phyloP scores from a whole-genome alignment of 148 eudicot genomes.

The Chenopodium formosanum region DNA sequence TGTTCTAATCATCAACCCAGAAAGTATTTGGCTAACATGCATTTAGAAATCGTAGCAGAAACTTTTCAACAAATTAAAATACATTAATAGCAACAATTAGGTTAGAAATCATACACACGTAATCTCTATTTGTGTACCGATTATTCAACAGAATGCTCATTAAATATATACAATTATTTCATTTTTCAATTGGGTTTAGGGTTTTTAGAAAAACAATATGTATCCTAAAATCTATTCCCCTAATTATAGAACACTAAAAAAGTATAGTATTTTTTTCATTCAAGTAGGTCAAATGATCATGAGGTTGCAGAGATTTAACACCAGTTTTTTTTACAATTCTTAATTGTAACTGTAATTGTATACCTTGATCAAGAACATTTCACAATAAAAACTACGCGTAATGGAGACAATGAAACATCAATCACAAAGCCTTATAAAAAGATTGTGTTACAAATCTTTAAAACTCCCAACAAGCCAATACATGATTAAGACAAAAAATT shows the following conservation, averaged over 20 bases:
- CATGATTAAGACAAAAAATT: not conserved
- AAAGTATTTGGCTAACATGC: no score
- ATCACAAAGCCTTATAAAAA: not conserved
- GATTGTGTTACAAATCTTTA: no score
- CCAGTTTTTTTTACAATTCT: not conserved
- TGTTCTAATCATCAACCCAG: not conserved
- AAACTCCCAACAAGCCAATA: not conserved
- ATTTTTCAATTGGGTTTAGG: no score
- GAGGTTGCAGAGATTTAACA: not conserved
- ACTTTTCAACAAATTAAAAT: not conserved
- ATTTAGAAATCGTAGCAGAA: not conserved
- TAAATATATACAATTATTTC: not conserved
- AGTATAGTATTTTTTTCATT: not conserved
- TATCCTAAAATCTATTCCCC: not conserved
- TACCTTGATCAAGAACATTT: not conserved
- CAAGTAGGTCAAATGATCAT: not conserved
- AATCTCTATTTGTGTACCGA: not conserved
- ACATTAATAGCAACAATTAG: no score
- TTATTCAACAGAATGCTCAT: slow-evolving; percentile 7
- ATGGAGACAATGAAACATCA: not conserved
- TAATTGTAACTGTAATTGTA: not conserved
- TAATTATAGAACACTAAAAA: no score
- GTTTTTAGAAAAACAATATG: no score
- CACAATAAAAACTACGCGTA: not conserved
- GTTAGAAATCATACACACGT: no score